Percentiles rank a stretch among this genome's conserved stretches.
Evolutionary conservation across 2,329 filamentous ascomycete genomes (phyloP).

Genomic region (Albifimbria verrucaria): DNA sequence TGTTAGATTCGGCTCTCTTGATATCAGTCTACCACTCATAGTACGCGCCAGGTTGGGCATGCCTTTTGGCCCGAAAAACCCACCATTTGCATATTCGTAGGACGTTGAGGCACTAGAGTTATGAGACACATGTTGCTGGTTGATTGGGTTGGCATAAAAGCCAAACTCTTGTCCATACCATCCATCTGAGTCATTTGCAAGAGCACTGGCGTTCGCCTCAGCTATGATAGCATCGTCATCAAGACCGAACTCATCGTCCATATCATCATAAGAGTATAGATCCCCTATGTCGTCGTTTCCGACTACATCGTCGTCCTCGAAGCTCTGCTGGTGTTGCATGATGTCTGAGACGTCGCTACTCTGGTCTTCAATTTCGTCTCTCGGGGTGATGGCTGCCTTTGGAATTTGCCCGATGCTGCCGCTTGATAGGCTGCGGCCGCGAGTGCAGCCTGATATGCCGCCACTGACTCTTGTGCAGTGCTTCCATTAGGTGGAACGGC

Average conservation of each 20-base stretch:
- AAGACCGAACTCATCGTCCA: constrained; percentile 63
- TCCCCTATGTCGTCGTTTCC: constrained; percentile 61
- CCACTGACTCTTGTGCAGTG: constrained; percentile 28
- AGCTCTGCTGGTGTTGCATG: constrained; percentile 8
- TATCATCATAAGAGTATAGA: constrained; percentile 55
- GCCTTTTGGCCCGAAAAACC: constrained; percentile 80
- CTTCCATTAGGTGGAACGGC: constrained; percentile 8
- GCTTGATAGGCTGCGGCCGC: constrained; percentile 78
- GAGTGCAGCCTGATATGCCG: constrained; percentile 79
- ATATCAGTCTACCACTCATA: constrained; percentile 69
- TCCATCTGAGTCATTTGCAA: constrained; percentile 88
- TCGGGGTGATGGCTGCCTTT: constrained; percentile 48
- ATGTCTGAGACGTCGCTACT: too few species aligned
- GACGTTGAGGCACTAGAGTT: constrained; percentile 30
- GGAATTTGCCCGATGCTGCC: constrained; percentile 71
- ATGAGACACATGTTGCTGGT: constrained; percentile 40
- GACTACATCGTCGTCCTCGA: constrained; percentile 25
- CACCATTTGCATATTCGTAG: constrained; percentile 71
- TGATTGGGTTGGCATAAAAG: constrained; percentile 71
- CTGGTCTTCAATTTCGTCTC: constrained; percentile 7
- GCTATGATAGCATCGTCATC: constrained; percentile 92
- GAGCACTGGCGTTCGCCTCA: constrained; percentile 87
- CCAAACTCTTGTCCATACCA: constrained; percentile 97
- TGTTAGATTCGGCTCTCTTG: constrained; percentile 86
- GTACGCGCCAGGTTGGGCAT: constrained; percentile 53